phyloP scores from a whole-genome alignment of 2,329 filamentous ascomycete genomes.

The Chalaropsis ovoidea region DNA sequence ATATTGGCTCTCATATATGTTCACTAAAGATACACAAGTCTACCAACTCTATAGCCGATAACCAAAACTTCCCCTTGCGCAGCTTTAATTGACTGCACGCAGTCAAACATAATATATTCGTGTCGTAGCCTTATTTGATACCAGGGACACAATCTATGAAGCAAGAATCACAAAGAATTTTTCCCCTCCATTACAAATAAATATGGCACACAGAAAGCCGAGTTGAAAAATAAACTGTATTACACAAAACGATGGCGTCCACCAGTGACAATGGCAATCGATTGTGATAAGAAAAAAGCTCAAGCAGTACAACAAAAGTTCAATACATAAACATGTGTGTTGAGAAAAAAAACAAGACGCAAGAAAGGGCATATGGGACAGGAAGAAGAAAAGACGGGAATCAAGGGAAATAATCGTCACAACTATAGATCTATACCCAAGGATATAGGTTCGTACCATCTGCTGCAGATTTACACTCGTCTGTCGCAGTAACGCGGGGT shows the following conservation, averaged over 20 bases:
- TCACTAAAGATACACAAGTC: too few relatives aligned
- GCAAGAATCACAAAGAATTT: too few relatives aligned
- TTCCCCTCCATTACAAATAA: too few relatives aligned
- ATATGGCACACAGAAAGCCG: neutral
- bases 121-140: too few relatives aligned
- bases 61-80: too few relatives aligned
- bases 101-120: too few relatives aligned
- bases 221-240: neutral
- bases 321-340: neutral
- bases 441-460: neutral
- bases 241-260: neutral
- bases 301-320: neutral
- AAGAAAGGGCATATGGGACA: neutral
- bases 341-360: neutral
- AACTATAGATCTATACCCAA: neutral
- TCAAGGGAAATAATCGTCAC: neutral
- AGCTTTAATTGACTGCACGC: too few relatives aligned
- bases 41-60: too few relatives aligned
- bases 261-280: neutral
- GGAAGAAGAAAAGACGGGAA: neutral
- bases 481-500: slow-evolving; percentile 48
- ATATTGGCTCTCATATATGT: too few relatives aligned
- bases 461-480: slow-evolving; percentile 25
- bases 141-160: too few relatives aligned
- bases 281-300: neutral